Base-by-base conservation (phyloP, 2,329 filamentous ascomycete genomes). In the Xylaria sp. region DNA sequence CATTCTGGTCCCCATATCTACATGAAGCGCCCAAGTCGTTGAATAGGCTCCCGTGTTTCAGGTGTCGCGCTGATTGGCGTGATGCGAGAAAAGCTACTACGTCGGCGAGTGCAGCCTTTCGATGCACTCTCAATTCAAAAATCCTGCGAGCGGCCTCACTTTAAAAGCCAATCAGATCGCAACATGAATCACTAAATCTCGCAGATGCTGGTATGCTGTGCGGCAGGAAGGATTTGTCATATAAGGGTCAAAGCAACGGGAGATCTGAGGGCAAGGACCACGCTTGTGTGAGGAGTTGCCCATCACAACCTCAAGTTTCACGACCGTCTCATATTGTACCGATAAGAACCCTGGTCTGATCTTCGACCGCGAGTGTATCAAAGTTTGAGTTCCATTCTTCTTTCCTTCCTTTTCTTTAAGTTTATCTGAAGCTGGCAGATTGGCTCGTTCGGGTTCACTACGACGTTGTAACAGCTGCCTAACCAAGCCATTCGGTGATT, bases 321-420 rank as follows among this genome's bases (percentile, higher is more conserved):
- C 54, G 67, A 60, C 65, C 66, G 69, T 71, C 69, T 70, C 70
- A 70, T 70, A 60, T n/a, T n/a, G 19, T 57, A 28, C 51, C 19
- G 11, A 15, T 28, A 47, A 11, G 15, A n/a, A 19, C 28, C 28
- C 14, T 33, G 12, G 12, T n/a, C 38, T 47, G 17, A 46, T n/a
- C 19, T 28, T 46, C 37, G 17, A 47, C 40, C 21, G 25, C 15
- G 31, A 50, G 25, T 15, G 17, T 50, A 53, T 37, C 2, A 15
- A 21, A 15, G 15, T 5, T 38, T 51, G 40, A 17, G 6, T 14
- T n/a, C 12, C 37, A 31, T 25, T 40, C 21, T 17, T 25, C 28
- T 9, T 8, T n/a, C n/a, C n/a, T n/a, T n/a, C n/a, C n/a, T n/a
- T n/a, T n/a, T n/a, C n/a, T n/a, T n/a, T n/a, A n/a, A n/a, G n/a